Percentiles rank a stretch among this genome's conserved stretches.
phyloP scores from a whole-genome alignment of 768 basidiomycete species.

The Daedaleopsis sinensis region DNA sequence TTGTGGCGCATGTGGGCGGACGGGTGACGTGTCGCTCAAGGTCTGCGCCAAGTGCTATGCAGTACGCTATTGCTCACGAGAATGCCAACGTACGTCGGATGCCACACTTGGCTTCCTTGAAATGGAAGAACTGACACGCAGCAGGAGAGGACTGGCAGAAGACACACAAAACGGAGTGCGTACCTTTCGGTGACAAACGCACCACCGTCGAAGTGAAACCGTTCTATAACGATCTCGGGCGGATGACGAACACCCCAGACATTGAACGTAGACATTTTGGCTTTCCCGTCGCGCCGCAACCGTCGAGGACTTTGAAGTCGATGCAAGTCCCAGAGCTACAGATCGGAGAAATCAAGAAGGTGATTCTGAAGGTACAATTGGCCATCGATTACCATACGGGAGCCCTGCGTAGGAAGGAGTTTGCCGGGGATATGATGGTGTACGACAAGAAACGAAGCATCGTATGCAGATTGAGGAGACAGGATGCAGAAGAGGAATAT shows the following conservation, averaged over 20 bases:
- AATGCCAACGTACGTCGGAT: conserved; percentile 51
- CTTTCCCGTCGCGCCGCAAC: conserved; percentile 26
- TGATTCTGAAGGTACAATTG: conserved; percentile 60
- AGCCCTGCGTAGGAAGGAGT: conserved; percentile 16
- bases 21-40: conserved; percentile 37
- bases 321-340: conserved; percentile 24
- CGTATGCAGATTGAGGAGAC: conserved; percentile 43
- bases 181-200: conserved; percentile 44
- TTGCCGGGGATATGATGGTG: conserved; percentile 37
- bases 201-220: conserved; percentile 53
- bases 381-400: conserved; percentile 29
- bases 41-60: conserved; percentile 48
- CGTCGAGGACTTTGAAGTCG: conserved; percentile 22
- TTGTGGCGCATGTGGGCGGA: conserved; percentile 27
- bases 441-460: conserved; percentile 60
- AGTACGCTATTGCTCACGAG: conserved; percentile 53
- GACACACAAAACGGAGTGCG: conserved; percentile 49
- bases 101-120: too few relatives aligned
- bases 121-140: neutral
- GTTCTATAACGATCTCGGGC: conserved; percentile 32
- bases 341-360: conserved; percentile 36
- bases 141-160: conserved; percentile 49
- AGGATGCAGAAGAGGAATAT: conserved; percentile 40
- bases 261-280: conserved; percentile 35
- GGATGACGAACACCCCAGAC: conserved; percentile 32